phyloP scores from a whole-genome alignment of 2,329 filamentous ascomycete genomes.

The Cladophialophora bantiana region DNA sequence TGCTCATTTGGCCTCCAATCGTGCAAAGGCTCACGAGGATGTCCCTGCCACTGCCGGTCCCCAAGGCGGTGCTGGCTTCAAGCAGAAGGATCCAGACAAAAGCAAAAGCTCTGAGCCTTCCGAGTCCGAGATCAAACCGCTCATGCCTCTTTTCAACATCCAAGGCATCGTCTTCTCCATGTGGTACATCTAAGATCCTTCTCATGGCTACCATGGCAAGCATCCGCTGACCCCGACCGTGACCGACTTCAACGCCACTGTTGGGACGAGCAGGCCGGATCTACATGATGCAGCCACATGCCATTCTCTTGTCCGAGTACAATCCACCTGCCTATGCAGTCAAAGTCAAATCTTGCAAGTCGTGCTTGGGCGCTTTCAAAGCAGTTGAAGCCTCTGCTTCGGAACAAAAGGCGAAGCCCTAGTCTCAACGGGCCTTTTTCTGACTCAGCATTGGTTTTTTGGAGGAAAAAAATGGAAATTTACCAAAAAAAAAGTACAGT shows the following conservation, averaged over 20 bases:
- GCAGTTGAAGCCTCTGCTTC: conserved; percentile 42
- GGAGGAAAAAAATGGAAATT: conserved; percentile 26
- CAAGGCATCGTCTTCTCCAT: conserved; percentile 43
- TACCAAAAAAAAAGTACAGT: conserved; percentile 36
- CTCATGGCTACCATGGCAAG: neutral
- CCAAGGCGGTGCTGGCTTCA: conserved; percentile 49
- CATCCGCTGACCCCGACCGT: neutral
- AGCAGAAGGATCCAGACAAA: conserved; percentile 41
- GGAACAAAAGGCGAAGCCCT: conserved; percentile 40
- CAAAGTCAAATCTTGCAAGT: neutral
- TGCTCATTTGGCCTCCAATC: conserved; percentile 84
- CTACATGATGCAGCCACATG: neutral
- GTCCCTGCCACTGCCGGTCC: conserved; percentile 50
- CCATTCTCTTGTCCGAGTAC: conserved; percentile 2
- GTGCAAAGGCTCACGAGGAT: conserved; percentile 77
- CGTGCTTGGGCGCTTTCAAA: conserved; percentile 14
- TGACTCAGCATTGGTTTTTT: conserved; percentile 19
- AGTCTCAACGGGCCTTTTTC: conserved; percentile 30
- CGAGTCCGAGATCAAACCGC: conserved; percentile 43
- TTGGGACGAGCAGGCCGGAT: neutral
- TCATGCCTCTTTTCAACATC: conserved; percentile 46
- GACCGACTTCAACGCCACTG: neutral
- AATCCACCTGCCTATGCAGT: neutral
- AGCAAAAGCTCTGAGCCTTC: conserved; percentile 40
- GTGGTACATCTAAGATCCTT: conserved; percentile 49